Evolutionary conservation across 768 basidiomycete genomes (phyloP), one percentile per base, ranked within the genome.

Genomic region (Mycena metata): DNA sequence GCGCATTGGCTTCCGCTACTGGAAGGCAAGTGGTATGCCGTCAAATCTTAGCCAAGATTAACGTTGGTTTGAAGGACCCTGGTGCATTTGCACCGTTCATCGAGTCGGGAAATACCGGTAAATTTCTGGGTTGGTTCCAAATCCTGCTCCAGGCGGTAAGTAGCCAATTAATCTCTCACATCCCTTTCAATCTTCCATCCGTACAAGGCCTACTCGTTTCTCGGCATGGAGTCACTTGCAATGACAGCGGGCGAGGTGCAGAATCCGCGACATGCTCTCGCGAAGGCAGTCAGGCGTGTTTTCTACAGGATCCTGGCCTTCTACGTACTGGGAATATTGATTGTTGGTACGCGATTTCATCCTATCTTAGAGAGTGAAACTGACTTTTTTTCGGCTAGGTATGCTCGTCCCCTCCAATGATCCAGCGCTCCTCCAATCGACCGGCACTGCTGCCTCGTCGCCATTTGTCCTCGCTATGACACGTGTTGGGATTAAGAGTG

Each of bases 401-500:
- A 84, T 94, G 83, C 82, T 91, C 42, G 87, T 94, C 35, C 90
- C 90, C 2, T 88, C 83, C 52, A 82, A 87, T 72, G 88, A 92
- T 73, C 76, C 80, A 0, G 68, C 69, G 51, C 76, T 80, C 33
- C 70, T 72, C 26, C 62, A 66, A 35, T 57, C 72, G n/a, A 73
- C 76, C 55, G 73, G 74, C 5, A 76, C 83, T 23, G 88, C 83
- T n/a, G 88, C 85, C 1, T 79, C 87, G 45, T 91, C 90, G 39
- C 92, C 92, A 0, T 94, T 92, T 77, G 91, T 94, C 45, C 86
- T 93, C 63, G 92, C 91, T 30, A 88, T 92, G 72, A 82, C 78
- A 45, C 79, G 83, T 23, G 87, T 88, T 6, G 89, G 90, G 11
- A 86, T 91, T 76, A 88, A 86, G 76, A 88, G 36, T 23, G 42